Evolutionary conservation across 371 early-diverging fungal genomes (phyloP).

Genomic region (Lichtheimia hyalospora): DNA sequence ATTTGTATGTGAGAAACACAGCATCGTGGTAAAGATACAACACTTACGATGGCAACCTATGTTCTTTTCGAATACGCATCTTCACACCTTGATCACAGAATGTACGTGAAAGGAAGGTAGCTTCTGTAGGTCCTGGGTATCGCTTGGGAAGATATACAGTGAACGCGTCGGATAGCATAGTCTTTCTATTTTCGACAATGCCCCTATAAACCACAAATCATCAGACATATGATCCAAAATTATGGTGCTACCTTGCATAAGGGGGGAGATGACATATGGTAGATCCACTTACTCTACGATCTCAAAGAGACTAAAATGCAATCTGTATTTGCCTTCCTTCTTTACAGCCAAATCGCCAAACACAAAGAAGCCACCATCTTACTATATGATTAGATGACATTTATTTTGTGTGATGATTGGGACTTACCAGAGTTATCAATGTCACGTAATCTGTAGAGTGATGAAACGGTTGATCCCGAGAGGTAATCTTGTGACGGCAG

Average conservation of each 20-base stretch:
- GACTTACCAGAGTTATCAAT: slow-evolving; percentile 40
- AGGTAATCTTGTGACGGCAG: slow-evolving; percentile 30
- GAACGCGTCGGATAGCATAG: slow-evolving; percentile 59
- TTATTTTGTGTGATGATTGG: background rate
- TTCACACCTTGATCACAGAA: slow-evolving; percentile 53
- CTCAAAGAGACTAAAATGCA: slow-evolving; percentile 90
- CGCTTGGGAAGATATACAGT: slow-evolving; percentile 87
- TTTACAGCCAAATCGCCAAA: slow-evolving; percentile 93
- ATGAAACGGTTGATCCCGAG: slow-evolving; percentile 47
- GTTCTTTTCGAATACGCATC: slow-evolving; percentile 46
- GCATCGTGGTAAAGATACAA: too few relatives aligned
- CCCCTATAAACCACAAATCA: slow-evolving; percentile 24
- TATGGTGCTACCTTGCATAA: background rate
- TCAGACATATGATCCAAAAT: background rate
- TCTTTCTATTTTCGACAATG: slow-evolving; percentile 30
- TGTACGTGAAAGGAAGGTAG: slow-evolving; percentile 46
- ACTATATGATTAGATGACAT: background rate
- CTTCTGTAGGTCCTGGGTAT: slow-evolving; percentile 87
- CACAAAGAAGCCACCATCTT: slow-evolving; percentile 92
- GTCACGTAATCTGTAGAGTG: slow-evolving; percentile 44
- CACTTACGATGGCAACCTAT: slow-evolving; percentile 32
- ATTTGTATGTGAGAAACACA: background rate
- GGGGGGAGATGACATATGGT: background rate
- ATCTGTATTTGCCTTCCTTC: slow-evolving; percentile 81
- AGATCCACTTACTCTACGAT: slow-evolving; percentile 63